phyloP scores from a whole-genome alignment of 192 early-diverging fungal species.

The Gamsiella multidivaricata region DNA sequence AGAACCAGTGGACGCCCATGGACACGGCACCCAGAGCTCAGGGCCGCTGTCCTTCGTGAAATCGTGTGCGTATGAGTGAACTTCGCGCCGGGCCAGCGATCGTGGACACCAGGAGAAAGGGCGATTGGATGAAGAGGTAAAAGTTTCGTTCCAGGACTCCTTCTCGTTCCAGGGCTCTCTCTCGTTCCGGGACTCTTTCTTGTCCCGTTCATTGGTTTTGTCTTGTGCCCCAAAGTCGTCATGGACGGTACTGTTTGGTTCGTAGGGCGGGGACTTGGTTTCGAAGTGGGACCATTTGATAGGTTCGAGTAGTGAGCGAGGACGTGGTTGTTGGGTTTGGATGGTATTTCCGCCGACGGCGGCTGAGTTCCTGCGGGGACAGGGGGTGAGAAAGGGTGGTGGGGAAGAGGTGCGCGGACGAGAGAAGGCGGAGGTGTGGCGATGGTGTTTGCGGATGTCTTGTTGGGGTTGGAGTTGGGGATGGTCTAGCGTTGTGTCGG shows the following conservation, averaged over 20 bases:
- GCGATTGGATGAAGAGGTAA: background rate
- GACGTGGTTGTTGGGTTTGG: background rate
- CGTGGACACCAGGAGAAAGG: background rate
- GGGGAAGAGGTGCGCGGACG: background rate
- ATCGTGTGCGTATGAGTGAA: slow-evolving; percentile 27
- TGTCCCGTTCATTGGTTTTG: background rate
- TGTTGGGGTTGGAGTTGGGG: background rate
- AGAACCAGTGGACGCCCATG: slow-evolving; percentile 2
- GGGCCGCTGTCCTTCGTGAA: slow-evolving; percentile 24
- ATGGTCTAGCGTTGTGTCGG: slow-evolving; percentile 10
- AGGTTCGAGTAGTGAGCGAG: background rate
- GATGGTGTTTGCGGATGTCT: slow-evolving; percentile 3
- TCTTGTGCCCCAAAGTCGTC: background rate
- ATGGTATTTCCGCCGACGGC: slow-evolving; percentile 8
- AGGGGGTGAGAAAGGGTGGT: background rate
- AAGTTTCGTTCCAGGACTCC: background rate
- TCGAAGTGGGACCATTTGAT: background rate
- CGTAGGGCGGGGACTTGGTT: background rate
- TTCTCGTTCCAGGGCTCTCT: background rate
- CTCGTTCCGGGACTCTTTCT: background rate
- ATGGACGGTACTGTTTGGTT: background rate
- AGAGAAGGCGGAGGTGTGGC: slow-evolving; percentile 1
- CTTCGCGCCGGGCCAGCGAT: slow-evolving; percentile 5
- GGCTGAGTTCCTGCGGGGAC: slow-evolving; percentile 22
- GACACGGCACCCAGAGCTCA: background rate